Conservation (phyloP, 148 eudicot genomes). For the Bassia scoparia region DNA sequence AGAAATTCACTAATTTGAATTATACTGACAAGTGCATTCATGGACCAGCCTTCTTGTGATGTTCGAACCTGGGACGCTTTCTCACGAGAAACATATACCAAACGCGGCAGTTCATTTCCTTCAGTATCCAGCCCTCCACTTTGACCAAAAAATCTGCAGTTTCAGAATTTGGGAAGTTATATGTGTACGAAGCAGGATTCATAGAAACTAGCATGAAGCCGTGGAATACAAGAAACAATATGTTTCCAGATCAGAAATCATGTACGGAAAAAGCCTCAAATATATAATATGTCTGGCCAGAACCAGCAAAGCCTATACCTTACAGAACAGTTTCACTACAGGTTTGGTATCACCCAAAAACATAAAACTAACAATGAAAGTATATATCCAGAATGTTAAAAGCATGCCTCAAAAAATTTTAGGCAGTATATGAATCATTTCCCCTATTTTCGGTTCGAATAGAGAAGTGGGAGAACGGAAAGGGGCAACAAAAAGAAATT, state of each 20-base stretch:
- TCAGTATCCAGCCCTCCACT: slow-evolving; percentile 73
- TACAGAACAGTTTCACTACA: neutral
- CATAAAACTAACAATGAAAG: neutral
- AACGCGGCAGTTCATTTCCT: slow-evolving; percentile 70
- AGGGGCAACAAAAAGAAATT: too few species aligned
- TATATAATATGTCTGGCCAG: neutral
- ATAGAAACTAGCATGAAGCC: neutral
- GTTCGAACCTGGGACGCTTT: slow-evolving; percentile 87
- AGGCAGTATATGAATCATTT: neutral
- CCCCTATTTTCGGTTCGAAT: too few species aligned
- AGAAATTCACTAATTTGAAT: neutral
- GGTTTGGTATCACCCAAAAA: neutral
- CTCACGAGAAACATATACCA: slow-evolving; percentile 92
- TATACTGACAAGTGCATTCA: slow-evolving; percentile 77
- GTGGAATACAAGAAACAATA: too few species aligned
- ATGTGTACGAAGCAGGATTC: neutral
- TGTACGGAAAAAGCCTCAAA: neutral
- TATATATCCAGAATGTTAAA: neutral
- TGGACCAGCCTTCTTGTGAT: slow-evolving; percentile 92
- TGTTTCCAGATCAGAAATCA: neutral
- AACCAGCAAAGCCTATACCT: neutral
- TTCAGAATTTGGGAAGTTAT: too few species aligned
- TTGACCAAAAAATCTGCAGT: slow-evolving; percentile 74
- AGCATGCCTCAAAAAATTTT: neutral
- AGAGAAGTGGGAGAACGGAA: too few species aligned